These are phyloP conservation scores for Fragilaria radians DNA, from an alignment of 108 stramenopile genomes.

Conservation along the genomic window DNA sequence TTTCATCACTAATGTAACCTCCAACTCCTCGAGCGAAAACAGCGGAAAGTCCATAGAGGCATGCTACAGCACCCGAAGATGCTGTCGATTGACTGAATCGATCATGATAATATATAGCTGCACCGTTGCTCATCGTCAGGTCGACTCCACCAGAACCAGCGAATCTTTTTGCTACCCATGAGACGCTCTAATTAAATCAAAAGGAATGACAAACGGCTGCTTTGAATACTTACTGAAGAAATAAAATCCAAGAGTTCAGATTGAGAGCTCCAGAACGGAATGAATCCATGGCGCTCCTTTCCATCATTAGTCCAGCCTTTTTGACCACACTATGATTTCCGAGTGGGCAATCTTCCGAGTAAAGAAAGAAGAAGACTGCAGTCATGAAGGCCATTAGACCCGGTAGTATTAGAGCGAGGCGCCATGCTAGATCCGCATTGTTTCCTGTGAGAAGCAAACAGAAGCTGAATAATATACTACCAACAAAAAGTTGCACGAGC, in stretches of 20 bases:
- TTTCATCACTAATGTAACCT: constrained; percentile 33
- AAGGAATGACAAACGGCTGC: neutral
- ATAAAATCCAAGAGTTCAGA: constrained; percentile 59
- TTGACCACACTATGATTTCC: constrained; percentile 53
- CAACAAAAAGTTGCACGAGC: constrained; percentile 53
- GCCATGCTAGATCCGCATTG: constrained; percentile 40
- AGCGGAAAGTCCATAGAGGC: constrained; percentile 36
- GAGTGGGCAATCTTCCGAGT: constrained; percentile 55
- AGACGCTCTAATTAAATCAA: neutral
- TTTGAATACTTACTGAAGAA: constrained; percentile 32
- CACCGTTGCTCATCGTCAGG: constrained; percentile 56
- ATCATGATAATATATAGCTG: constrained; percentile 42
- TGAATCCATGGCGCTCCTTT: constrained; percentile 34
- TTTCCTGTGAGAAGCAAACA: constrained; percentile 28
- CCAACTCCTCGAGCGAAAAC: constrained; percentile 45
- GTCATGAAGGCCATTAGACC: constrained; percentile 37
- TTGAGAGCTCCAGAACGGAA: constrained; percentile 41
- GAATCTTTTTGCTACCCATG: constrained; percentile 23
- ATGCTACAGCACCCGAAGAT: constrained; percentile 40
- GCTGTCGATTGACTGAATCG: constrained; percentile 26
- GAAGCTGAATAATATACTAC: constrained; percentile 31
- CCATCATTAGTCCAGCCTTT: constrained; percentile 42
- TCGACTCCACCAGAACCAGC: constrained; percentile 62
- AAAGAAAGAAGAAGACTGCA: constrained; percentile 28
- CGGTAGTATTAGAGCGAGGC: constrained; percentile 40